Evolutionary conservation across 345 rosid genomes (phyloP), one percentile per base, ranked within the genome.

Genomic region (Theobroma cacao): DNA sequence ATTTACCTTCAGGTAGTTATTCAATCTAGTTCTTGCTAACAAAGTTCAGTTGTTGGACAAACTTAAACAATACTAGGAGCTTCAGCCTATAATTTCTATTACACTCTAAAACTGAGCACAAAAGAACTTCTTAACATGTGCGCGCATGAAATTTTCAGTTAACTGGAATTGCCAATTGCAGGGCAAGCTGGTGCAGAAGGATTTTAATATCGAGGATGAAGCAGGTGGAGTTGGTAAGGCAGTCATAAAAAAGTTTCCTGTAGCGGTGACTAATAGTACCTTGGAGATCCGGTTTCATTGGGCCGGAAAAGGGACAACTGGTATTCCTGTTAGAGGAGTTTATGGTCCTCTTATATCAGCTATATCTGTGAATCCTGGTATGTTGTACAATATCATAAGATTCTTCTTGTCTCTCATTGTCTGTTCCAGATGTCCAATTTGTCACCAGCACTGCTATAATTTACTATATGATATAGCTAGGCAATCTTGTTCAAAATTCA

Each of bases 261-360:
- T 80, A 1, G 31, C 0, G 1, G 86, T 92, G 74, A 79, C 81
- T 0, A 13, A 82, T 41, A 20, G 53, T 50, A 88, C 84, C 18
- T 47, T 88, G 77, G 94, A 92, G 77, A 87, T 90, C 47, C 90
- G 88, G 40, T 81, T 92, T 0, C 77, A 83, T 28, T 90, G 93
- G 92, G 92, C 92, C 50, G 93, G 92, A 10, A 91, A 79, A 80
- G 97, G 97, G 74, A 91, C 94, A 18, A 71, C 68, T 43, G 75
- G n/a, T 26, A 50, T 88, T 13, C 97, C 92, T 43, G 0, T 0
- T 0, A 74, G 75, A 86, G 91, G 91, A 55, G 84, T 82, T 24
- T 88, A 90, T 69, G 97, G 94, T 62, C 71, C 93, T 84, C 85
- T 92, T 62, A 85, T 92, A 75, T 88, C 92, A n/a, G 97, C 89